Base-by-base conservation (phyloP, 1,284 basidiomycete genomes). In the Porodaedalea pini region DNA sequence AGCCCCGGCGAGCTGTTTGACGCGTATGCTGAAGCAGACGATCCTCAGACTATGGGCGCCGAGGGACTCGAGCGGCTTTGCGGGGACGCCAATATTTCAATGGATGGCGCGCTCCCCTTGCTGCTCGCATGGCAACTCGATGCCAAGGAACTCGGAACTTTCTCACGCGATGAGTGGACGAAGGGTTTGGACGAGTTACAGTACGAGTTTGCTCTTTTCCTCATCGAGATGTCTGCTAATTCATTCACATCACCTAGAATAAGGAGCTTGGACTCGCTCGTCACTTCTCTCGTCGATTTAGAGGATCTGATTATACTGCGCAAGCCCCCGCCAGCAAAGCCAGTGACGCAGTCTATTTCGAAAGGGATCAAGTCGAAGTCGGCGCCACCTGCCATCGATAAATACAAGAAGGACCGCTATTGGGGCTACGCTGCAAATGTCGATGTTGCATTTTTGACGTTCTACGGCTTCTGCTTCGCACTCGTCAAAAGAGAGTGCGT, bases 61-160 rank as follows among this genome's bases (percentile, higher is more conserved):
- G 86, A 82, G 62, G 86, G 86, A 1, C 80, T 90, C 60, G 82
- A 84, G 67, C 74, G 69, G 50, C 69, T 91, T 31, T 91, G 84
- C 69, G 75, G 63, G 21, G 86, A 89, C 62, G 78, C 82, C 8
- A 71, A 79, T 11, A 79, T 90, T 49, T 73, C 86, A 0, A 70
- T 91, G 67, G 89, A 90, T 25, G 86, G 88, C 31, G 74, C 83
- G 7, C 70, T 81, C 57, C 86, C 88, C 17, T 73, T 91, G 41
- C 73, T 91, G 25, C 71, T 90, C 4, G 80, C 86, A 15, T 91
- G 89, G 89, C 82, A 86, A 63, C 69, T 88, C 54, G 74, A 78
- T 50, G 78, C 85, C 6, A 74, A 76, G 60, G 86, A 90, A 65
- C 83, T 91, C 80, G 86, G 76, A 19, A 87, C 82, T 63, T 74